Percentiles rank a stretch among this genome's conserved stretches.
Conservation (phyloP, 305 asterid genomes). For the Fraxinus ornus region DNA sequence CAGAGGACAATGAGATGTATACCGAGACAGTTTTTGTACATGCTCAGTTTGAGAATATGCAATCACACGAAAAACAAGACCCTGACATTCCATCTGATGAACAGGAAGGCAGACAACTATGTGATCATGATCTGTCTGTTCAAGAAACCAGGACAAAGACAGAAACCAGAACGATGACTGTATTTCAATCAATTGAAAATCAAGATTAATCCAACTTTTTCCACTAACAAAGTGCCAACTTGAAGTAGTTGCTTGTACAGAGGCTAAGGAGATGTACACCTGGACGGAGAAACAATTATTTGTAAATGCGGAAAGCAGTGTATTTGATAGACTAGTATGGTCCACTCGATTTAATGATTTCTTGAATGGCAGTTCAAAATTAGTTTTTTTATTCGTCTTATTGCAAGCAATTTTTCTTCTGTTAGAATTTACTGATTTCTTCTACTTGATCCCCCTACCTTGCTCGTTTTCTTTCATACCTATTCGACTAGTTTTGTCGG, state of each 20-base stretch:
- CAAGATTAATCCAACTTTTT: slow-evolving; percentile 19
- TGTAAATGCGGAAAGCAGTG: not conserved
- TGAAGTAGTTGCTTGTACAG: not conserved
- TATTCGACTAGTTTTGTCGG: not conserved
- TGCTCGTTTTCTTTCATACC: not conserved
- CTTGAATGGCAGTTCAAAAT: not conserved
- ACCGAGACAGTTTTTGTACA: not conserved
- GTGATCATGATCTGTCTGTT: not conserved
- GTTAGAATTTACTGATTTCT: not conserved
- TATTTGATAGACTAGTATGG: not conserved
- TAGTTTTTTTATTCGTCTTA: not conserved
- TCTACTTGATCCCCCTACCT: not conserved
- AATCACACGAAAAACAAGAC: not conserved
- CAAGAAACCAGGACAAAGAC: slow-evolving; percentile 23
- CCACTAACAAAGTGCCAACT: slow-evolving; percentile 13
- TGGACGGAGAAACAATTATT: slow-evolving; percentile 6
- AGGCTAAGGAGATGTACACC: not conserved
- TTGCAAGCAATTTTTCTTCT: not conserved
- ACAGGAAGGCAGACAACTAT: not conserved
- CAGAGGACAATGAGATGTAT: slow-evolving; percentile 16
- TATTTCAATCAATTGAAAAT: slow-evolving; percentile 21
- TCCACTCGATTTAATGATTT: not conserved
- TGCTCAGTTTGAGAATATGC: slow-evolving; percentile 5
- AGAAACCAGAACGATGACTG: slow-evolving; percentile 21
- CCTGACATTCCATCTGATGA: slow-evolving; percentile 15